phyloP scores from a whole-genome alignment of 192 early-diverging fungal species.

The Gryganskiella cystojenkinii region DNA sequence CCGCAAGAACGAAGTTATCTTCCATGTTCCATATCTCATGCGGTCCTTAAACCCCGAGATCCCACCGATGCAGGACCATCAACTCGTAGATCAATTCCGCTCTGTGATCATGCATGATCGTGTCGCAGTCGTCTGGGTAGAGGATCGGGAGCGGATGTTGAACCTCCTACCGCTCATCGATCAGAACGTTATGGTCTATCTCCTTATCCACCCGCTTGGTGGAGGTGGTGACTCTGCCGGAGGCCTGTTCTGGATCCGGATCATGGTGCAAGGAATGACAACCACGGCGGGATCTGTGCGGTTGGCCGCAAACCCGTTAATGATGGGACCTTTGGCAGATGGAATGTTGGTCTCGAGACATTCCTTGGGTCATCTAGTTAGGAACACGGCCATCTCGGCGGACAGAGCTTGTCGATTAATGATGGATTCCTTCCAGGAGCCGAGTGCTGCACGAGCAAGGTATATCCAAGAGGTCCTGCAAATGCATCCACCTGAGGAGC shows the following conservation, averaged over 20 bases:
- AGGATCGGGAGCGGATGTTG: slow-evolving; percentile 64
- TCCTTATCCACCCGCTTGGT: slow-evolving; percentile 77
- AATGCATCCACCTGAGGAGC: slow-evolving; percentile 32
- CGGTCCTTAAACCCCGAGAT: slow-evolving; percentile 12
- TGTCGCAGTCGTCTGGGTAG: slow-evolving; percentile 79
- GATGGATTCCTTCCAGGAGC: slow-evolving; percentile 58
- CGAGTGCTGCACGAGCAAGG: slow-evolving; percentile 31
- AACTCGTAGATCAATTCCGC: slow-evolving; percentile 55
- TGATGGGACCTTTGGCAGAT: slow-evolving; percentile 80
- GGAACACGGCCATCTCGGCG: slow-evolving; percentile 77
- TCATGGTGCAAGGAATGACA: slow-evolving; percentile 55
- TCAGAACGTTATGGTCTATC: slow-evolving; percentile 64
- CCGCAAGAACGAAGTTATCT: slow-evolving; percentile 72
- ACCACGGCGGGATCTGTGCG: slow-evolving; percentile 43
- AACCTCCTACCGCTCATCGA: slow-evolving; percentile 41
- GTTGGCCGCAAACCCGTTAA: slow-evolving; percentile 61
- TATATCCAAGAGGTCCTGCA: slow-evolving; percentile 47
- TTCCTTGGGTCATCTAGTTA: slow-evolving; percentile 72
- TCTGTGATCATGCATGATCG: slow-evolving; percentile 64
- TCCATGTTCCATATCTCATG: slow-evolving; percentile 77
- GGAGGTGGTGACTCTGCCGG: slow-evolving; percentile 53
- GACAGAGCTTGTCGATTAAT: slow-evolving; percentile 64
- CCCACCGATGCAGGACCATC: slow-evolving; percentile 45
- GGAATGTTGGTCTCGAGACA: slow-evolving; percentile 78
- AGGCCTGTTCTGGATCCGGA: slow-evolving; percentile 76